Conservation (phyloP, 106 monocot species). For the Gastrodia elata region DNA sequence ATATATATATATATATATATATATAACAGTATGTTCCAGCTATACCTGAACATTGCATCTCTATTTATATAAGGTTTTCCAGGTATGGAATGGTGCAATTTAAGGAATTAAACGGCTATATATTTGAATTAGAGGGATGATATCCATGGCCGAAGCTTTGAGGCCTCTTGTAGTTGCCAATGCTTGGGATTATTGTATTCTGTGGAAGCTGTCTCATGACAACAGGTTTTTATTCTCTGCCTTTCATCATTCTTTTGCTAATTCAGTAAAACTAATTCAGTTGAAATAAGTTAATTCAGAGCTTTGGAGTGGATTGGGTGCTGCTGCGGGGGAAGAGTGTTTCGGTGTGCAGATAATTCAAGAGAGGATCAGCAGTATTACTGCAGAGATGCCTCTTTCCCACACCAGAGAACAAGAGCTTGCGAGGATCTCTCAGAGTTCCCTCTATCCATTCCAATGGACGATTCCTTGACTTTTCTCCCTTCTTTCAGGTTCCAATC, state of each 20-base stretch:
- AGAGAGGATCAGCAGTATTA: background rate
- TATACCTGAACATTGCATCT: background rate
- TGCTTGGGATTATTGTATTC: constrained; percentile 76
- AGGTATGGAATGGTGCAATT: background rate
- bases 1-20: too few relatives aligned
- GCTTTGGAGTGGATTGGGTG: constrained; percentile 35
- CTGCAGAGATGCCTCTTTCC: constrained; percentile 38
- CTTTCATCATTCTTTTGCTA: background rate
- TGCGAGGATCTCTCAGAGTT: constrained; percentile 40
- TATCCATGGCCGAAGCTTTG: constrained; percentile 29
- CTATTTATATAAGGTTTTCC: background rate
- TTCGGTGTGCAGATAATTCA: background rate
- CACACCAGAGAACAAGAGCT: constrained; percentile 31
- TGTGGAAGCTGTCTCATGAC: constrained; percentile 62
- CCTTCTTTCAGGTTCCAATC: constrained; percentile 1
- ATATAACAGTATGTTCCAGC: background rate
- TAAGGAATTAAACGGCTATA: background rate
- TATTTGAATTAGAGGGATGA: constrained; percentile 8
- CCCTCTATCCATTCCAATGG: constrained; percentile 41
- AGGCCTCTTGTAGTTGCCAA: constrained; percentile 59
- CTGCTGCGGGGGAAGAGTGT: constrained; percentile 45
- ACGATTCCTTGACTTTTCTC: constrained; percentile 18
- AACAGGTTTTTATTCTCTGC: constrained; percentile 33
- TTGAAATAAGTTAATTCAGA: constrained; percentile 11
- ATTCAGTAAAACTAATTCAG: too few relatives aligned